Base-by-base conservation (phyloP, 2,329 filamentous ascomycete species). In the Talaromyces sp. region DNA sequence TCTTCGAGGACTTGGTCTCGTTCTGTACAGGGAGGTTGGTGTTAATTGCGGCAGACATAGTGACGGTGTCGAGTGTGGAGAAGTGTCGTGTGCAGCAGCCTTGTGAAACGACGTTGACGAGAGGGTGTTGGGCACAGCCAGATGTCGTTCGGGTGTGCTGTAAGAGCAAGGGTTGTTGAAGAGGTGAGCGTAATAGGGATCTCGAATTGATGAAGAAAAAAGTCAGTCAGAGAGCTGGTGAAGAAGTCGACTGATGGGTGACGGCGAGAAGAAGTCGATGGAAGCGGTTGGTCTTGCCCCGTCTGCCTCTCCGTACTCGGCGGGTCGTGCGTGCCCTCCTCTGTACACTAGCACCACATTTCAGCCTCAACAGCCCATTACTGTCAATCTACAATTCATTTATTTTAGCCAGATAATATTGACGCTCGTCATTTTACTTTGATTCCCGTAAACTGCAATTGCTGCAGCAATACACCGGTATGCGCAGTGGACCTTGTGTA, bases 1-100 rank as follows among this genome's bases (percentile, higher is more conserved):
- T 90, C 81, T 85, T 87, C n/a, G 61, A 43, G 68, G 86, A 83
- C 81, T 90, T 90, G 71, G 88, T 17, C 70, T 90, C 86, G 71
- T 84, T 77, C 73, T 84, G 83, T 69, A 83, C 80, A 71, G 85
- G 82, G 69, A 89, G 84, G 80, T 89, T 89, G 77, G 87, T 85
- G 72, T 86, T 83, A 68, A 85, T 78, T 70, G 87, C 83, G 78
- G 91, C 85, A 71, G 78, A 74, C 90, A 93, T 90, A 67, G 67
- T 78, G 73, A 64, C 47, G 8, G 69, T 52, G 59, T n/a, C 7
- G 7, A 11, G 39, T 57, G 61, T 56, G 37, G 25, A 31, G 39
- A 59, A 45, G 56, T 59, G 56, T 59, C 56, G 56, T 59, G 56
- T 59, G 41, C 41, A 39, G 43, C 41, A 39, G 43, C 41, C 33